Conservation (phyloP, 176 grass and related monocot species). For the Themeda triandra region DNA sequence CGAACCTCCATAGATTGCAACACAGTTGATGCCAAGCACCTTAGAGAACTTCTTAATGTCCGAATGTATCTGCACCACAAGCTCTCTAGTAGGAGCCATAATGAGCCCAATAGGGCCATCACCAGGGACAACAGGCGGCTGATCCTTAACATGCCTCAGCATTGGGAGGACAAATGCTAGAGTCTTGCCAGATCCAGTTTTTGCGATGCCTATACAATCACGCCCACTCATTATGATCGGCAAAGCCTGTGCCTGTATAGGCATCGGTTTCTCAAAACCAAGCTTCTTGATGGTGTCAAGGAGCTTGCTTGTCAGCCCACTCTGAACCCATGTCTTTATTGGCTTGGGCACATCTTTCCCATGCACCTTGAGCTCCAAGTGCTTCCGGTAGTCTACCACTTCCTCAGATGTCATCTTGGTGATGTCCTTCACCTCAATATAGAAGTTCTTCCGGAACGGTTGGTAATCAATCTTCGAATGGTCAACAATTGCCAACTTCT, state of each 20-base stretch:
- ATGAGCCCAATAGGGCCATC: constrained; percentile 91
- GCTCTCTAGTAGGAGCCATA: constrained; percentile 96
- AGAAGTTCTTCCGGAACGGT: constrained; percentile 89
- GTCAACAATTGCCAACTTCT: constrained; percentile 85
- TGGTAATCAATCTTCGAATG: constrained; percentile 95
- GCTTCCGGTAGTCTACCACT: constrained; percentile 62
- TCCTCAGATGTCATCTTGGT: constrained; percentile 74
- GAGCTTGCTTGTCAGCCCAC: constrained; percentile 86
- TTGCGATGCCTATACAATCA: constrained; percentile 92
- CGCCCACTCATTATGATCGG: constrained; percentile 94
- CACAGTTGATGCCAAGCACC: constrained; percentile 85
- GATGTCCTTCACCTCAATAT: constrained; percentile 90
- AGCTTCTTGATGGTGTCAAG: constrained; percentile 97
- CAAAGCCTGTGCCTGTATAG: constrained; percentile 83
- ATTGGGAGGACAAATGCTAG: constrained; percentile 96
- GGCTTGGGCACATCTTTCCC: constrained; percentile 94
- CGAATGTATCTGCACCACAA: constrained; percentile 91
- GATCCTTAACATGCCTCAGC: constrained; percentile 97
- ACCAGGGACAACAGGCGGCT: constrained; percentile 73
- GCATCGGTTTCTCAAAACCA: constrained; percentile 90
- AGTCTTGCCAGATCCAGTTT: constrained; percentile 97
- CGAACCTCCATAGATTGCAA: constrained; percentile 87
- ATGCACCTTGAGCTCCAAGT: constrained; percentile 86
- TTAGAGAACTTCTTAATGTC: constrained; percentile 94
- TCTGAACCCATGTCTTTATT: constrained; percentile 91